Evolutionary conservation across 768 basidiomycete species (phyloP), one percentile per base, ranked within the genome.

Genomic region (Leccinellum luteum): DNA sequence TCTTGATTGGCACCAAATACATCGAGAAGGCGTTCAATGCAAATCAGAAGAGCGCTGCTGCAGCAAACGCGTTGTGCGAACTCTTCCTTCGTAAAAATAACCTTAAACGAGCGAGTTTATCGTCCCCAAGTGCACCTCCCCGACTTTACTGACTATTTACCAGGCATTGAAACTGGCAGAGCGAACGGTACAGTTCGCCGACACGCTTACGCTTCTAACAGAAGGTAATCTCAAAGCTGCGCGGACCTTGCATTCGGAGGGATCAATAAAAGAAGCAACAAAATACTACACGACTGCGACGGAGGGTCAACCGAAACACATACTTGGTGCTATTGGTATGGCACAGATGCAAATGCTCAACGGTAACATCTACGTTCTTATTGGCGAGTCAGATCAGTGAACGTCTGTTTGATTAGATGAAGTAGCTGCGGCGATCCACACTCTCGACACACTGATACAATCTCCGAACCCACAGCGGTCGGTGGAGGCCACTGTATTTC

Each of bases 141-240:
- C 48, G 10, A 25, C 6, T 15, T 44, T 50, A 28, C 38, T 59
- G 50, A 52, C 52, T 23, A 21, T 27, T 30, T 5, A 5, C 43
- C 49, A 94, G 86, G 92, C 94, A 0, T 71, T 96, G 45, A 99
- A 98, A 77, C 78, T 98, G 19, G 94, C 94, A 23, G 97, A 98
- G 66, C 84, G 94, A 52, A 89, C 94, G 0, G 86, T 98, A 41
- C 94, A 98, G 68, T 97, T 91, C 66, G 90, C 95, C 0, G 96
- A 98, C 65, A 93, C 90, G 0, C 78, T 92, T 31, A 81, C 90
- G 0, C 77, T 96, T 15, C 79, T 95, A 28, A 89, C 91, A 1
- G 95, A 97, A 64, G 89, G 94, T 3, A 90, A 94, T 66, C 74
- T 95, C 15, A 81, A 89, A 31, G 86, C 94, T 14, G 96, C 87